phyloP scores from a whole-genome alignment of 225 moss, liverwort and hornwort species.

The Polytrichum formosum region DNA sequence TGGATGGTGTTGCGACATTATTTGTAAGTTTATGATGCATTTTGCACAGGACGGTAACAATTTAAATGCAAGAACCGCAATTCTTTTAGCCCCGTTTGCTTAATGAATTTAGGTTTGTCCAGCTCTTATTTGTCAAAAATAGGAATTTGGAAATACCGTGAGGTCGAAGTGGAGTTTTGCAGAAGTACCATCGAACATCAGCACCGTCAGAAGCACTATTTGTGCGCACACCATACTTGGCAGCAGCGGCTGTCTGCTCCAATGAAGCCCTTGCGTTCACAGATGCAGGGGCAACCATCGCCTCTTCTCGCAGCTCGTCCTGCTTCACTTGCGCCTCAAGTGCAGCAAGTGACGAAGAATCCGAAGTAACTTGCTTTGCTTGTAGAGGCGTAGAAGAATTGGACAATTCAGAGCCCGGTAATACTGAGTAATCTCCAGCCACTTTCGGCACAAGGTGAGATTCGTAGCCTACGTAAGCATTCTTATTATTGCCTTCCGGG shows the following conservation, averaged over 20 bases:
- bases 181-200: slow-evolving; percentile 98
- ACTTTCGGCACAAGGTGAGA: slow-evolving; percentile 13
- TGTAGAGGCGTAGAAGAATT: slow-evolving; percentile 23
- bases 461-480: slow-evolving; percentile 25
- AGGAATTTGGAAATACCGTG: slow-evolving; percentile 45
- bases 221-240: slow-evolving; percentile 76
- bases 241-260: slow-evolving; percentile 47
- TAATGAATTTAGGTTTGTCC: too few relatives aligned
- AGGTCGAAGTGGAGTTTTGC: slow-evolving; percentile 72
- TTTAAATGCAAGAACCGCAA: too few relatives aligned
- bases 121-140: too few relatives aligned
- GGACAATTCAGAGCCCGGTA: slow-evolving; percentile 11
- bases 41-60: too few relatives aligned
- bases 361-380: slow-evolving; percentile 28
- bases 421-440: slow-evolving; percentile 22
- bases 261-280: slow-evolving; percentile 31
- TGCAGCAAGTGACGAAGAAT: slow-evolving; percentile 48
- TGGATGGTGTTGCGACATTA: too few relatives aligned
- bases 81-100: too few relatives aligned
- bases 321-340: slow-evolving; percentile 38
- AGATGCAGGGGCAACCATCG: slow-evolving; percentile 27
- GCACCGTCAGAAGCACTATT: slow-evolving; percentile 87
- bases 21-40: too few relatives aligned
- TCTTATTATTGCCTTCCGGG: slow-evolving; percentile 1
- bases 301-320: slow-evolving; percentile 25